Conservation (phyloP, 257 asterid species). For the Solanum peruvianum region DNA sequence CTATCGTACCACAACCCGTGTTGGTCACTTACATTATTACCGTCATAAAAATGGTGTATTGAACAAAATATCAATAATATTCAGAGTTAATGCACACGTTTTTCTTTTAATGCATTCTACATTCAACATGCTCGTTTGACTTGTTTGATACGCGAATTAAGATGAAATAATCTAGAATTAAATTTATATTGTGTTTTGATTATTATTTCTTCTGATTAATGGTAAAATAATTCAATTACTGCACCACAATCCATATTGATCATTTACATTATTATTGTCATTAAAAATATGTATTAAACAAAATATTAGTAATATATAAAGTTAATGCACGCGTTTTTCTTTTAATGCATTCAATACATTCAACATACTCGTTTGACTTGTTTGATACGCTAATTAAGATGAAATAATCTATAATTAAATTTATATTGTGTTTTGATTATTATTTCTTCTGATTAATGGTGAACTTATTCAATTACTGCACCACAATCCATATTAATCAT, state of each 20-base stretch:
- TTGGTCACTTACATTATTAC: neutral
- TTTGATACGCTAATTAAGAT: neutral
- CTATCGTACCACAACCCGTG: neutral
- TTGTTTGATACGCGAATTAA: neutral
- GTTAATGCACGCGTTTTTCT: neutral
- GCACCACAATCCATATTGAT: no score
- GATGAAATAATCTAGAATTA: neutral
- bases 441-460: no score
- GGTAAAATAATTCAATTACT: no score
- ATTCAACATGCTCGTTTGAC: neutral
- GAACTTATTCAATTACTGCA: no score
- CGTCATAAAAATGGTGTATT: neutral
- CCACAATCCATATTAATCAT: no score
- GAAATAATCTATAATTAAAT: neutral
- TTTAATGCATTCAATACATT: neutral
- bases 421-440: no score
- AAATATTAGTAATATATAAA: neutral
- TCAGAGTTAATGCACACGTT: neutral
- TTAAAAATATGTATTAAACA: neutral
- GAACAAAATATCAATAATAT: neutral
- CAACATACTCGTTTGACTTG: neutral
- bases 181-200: no score
- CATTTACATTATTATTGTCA: no score
- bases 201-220: no score
- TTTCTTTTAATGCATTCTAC: neutral